Evolutionary conservation across 805 yeast genomes (phyloP).

Genomic region (Cyberlindnera amylophila): DNA sequence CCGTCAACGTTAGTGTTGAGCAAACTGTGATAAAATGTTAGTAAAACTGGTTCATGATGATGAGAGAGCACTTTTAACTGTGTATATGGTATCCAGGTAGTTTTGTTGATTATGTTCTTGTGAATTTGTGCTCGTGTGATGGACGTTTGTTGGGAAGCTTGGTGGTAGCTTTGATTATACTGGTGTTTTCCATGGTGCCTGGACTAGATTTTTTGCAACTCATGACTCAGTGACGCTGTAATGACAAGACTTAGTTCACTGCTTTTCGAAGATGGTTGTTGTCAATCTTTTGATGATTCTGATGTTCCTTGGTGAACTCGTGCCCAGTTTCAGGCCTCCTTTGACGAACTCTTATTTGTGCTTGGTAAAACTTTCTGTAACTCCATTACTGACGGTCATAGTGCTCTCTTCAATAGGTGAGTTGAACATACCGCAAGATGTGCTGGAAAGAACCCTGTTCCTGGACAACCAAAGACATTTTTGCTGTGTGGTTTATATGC

Average conservation of each 20-base stretch:
- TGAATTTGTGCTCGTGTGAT: background rate
- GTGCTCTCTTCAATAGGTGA: constrained; percentile 1
- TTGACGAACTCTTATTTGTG: background rate
- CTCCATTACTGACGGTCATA: background rate
- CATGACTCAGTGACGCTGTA: no score
- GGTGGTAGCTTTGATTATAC: no score
- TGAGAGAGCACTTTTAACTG: background rate
- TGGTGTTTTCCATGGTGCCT: no score
- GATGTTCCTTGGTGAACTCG: background rate
- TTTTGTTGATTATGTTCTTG: background rate
- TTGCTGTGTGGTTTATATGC: constrained; percentile 17
- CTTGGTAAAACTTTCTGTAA: background rate
- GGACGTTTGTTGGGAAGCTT: background rate
- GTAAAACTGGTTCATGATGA: constrained; percentile 22
- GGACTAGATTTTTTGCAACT: no score
- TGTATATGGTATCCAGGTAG: background rate
- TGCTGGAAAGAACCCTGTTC: constrained; percentile 99
- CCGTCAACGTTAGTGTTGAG: constrained; percentile 99
- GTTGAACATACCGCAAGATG: constrained; percentile 91
- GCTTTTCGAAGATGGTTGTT: no score
- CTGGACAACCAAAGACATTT: constrained; percentile 95
- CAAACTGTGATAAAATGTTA: constrained; percentile 60
- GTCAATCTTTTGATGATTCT: background rate
- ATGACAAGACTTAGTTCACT: no score
- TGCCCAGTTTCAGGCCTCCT: background rate